Conservation (phyloP, 2,329 filamentous ascomycete species). For the Ascomycota sp. region DNA sequence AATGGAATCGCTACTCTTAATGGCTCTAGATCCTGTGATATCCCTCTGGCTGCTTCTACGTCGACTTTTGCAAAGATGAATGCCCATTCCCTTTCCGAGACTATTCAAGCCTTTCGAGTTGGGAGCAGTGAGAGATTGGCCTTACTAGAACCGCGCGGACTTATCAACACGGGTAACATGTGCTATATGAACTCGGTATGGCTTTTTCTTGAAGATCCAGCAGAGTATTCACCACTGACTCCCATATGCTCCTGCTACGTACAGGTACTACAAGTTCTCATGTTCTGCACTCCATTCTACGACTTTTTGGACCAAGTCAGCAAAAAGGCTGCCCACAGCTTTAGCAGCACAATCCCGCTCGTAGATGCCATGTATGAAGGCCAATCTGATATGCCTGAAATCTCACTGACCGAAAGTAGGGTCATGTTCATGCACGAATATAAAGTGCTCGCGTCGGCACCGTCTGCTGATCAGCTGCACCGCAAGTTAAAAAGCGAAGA, state of each 20-base stretch:
- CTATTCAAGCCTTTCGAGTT: constrained; percentile 53
- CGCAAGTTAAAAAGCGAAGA: constrained; percentile 61
- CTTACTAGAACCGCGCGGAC: constrained; percentile 78
- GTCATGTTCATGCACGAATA: constrained; percentile 95
- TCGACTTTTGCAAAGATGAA: constrained; percentile 23
- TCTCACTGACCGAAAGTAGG: constrained; percentile 21
- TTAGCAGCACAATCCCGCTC: constrained; percentile 86
- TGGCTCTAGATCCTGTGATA: constrained; percentile 5
- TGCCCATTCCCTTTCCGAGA: constrained; percentile 49
- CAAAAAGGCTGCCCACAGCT: constrained; percentile 67
- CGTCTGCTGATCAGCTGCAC: constrained; percentile 52
- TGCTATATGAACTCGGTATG: constrained; percentile 99
- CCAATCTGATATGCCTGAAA: neutral
- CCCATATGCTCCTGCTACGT: neutral
- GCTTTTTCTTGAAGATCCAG: constrained; percentile 3
- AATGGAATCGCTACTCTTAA: constrained; percentile 12
- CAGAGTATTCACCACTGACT: constrained; percentile 12
- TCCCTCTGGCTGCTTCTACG: constrained; percentile 5
- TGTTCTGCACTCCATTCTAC: constrained; percentile 89
- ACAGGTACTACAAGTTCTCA: constrained; percentile 82
- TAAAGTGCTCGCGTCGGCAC: constrained; percentile 61
- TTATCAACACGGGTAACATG: constrained; percentile 97
- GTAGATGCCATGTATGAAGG: constrained; percentile 65
- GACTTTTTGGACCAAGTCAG: constrained; percentile 77
- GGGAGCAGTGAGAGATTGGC: constrained; percentile 44